phyloP scores from a whole-genome alignment of 176 grass and related monocot genomes.

The Oryza glaberrima region DNA sequence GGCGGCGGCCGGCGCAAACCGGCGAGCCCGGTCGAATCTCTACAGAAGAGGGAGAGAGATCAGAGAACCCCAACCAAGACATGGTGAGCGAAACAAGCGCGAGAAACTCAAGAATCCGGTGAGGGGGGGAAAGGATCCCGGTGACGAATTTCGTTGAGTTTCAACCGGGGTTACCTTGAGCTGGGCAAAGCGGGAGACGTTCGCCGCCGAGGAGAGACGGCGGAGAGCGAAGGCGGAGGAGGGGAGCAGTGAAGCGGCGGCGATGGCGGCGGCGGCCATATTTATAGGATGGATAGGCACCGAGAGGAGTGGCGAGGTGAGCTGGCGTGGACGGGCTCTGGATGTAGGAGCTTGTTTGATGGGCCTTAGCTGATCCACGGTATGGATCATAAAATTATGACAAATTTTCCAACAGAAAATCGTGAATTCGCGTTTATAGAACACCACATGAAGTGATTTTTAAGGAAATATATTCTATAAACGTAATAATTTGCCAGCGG shows the following conservation, averaged over 20 bases:
- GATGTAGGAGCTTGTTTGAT: too few relatives aligned
- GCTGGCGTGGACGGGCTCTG: too few relatives aligned
- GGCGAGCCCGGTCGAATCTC: conserved; percentile 52
- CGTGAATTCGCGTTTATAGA: too few relatives aligned
- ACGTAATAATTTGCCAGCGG: too few relatives aligned
- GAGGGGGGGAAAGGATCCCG: neutral
- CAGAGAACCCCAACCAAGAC: neutral
- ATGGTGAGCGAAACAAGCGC: conserved; percentile 16
- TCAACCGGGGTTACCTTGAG: conserved; percentile 30
- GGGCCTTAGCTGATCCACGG: too few relatives aligned
- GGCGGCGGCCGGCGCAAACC: conserved; percentile 34
- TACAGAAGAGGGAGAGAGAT: conserved; percentile 16
- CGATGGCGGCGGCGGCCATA: conserved; percentile 41
- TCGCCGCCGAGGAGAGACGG: conserved; percentile 29
- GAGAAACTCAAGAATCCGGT: neutral
- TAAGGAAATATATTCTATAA: too few relatives aligned
- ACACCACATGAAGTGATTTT: too few relatives aligned
- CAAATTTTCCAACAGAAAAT: too few relatives aligned
- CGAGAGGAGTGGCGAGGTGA: neutral
- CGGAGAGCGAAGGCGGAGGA: conserved; percentile 26
- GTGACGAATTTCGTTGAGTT: neutral
- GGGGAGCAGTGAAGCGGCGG: conserved; percentile 25
- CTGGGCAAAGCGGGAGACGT: conserved; percentile 9
- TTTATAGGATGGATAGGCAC: conserved; percentile 38
- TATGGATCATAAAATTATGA: too few relatives aligned